phyloP scores from a whole-genome alignment of 1,284 basidiomycete species.

The Moesziomyces sp. region DNA sequence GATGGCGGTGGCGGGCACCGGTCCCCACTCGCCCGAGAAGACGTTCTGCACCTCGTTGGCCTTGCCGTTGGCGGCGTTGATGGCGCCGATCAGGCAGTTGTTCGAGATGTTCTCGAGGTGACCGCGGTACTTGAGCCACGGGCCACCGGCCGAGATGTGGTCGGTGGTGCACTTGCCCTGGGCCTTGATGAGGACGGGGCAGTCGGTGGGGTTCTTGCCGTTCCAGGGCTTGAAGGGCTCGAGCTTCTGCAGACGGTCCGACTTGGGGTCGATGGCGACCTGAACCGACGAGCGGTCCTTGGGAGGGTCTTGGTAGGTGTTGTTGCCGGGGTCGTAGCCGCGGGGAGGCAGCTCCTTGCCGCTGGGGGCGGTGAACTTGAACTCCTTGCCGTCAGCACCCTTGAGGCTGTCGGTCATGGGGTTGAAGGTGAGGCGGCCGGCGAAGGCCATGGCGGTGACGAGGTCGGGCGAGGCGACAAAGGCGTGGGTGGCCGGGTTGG shows the following conservation, averaged over 20 bases:
- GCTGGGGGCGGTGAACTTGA: constrained; percentile 91
- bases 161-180: constrained; percentile 94
- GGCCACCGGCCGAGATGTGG: constrained; percentile 87
- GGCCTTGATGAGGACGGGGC: constrained; percentile 97
- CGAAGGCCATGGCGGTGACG: constrained; percentile 96
- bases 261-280: constrained; percentile 87
- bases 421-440: constrained; percentile 95
- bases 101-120: constrained; percentile 99
- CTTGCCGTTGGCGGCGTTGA: constrained; percentile 93
- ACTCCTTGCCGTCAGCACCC: constrained; percentile 92
- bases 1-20: constrained; percentile 85
- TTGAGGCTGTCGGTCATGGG: constrained; percentile 89
- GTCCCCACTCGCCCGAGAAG: constrained; percentile 84
- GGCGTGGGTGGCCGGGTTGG: constrained; percentile 98
- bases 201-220: constrained; percentile 87
- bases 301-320: constrained; percentile 97
- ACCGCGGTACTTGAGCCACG: constrained; percentile 99
- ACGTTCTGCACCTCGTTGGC: constrained; percentile 95
- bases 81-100: constrained; percentile 94
- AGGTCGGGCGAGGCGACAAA: constrained; percentile 98
- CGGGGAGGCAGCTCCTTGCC: constrained; percentile 92
- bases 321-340: constrained; percentile 94
- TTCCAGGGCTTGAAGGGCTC: constrained; percentile 92
- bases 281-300: constrained; percentile 82
- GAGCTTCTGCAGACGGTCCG: constrained; percentile 93